phyloP scores from a whole-genome alignment of 139 green algal species.

The Chlamydomonas schloesseri region DNA sequence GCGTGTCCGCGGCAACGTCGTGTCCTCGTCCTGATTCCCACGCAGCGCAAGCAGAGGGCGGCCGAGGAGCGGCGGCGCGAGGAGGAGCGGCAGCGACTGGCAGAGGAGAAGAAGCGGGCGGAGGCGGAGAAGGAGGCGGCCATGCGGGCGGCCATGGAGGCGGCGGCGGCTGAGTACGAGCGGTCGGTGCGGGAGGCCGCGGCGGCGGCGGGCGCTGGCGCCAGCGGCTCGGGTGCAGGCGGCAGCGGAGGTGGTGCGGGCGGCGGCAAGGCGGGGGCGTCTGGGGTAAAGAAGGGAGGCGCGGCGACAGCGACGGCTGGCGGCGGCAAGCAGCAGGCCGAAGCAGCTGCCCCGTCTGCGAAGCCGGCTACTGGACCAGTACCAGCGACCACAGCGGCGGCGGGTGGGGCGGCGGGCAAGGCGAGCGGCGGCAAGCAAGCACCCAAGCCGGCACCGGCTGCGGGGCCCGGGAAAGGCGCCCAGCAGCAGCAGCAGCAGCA shows the following conservation, averaged over 20 bases:
- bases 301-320: neutral
- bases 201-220: neutral
- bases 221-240: neutral
- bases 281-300: neutral
- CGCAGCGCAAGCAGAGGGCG: neutral
- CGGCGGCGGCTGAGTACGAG: constrained; percentile 41
- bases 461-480: too few relatives aligned
- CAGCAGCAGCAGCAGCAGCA: too few relatives aligned
- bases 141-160: constrained; percentile 31
- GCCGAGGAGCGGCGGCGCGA: neutral
- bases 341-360: neutral
- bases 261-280: neutral
- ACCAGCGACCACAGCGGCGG: too few relatives aligned
- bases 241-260: neutral
- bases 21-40: too few relatives aligned
- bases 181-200: constrained; percentile 13
- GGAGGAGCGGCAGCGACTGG: neutral
- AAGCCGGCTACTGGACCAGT: neutral
- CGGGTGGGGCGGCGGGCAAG: too few relatives aligned
- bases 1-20: too few relatives aligned
- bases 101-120: constrained; percentile 1
- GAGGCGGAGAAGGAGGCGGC: constrained; percentile 30
- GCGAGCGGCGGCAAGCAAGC: too few relatives aligned
- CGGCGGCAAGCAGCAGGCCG: neutral
- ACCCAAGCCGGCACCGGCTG: too few relatives aligned